Percentiles rank a stretch among this genome's conserved stretches.
phyloP scores from a whole-genome alignment of 805 yeast species.

The Saturnispora diversa region DNA sequence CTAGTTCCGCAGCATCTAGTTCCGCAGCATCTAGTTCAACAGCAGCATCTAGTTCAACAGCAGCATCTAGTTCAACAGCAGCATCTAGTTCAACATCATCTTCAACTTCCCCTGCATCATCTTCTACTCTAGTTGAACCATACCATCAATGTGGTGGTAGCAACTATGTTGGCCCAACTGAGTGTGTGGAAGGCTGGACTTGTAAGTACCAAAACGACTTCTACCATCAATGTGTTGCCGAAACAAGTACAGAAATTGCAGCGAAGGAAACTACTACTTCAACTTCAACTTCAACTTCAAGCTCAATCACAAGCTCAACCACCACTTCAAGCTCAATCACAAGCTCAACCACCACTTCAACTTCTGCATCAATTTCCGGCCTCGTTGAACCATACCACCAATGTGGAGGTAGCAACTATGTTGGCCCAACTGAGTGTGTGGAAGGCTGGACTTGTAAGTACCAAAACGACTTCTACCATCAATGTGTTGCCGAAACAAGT shows the following conservation, averaged over 20 bases:
- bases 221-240: constrained; percentile 19
- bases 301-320: not conserved
- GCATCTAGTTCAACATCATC: not conserved
- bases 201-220: constrained; percentile 21
- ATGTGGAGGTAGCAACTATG: constrained; percentile 6
- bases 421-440: constrained; percentile 19
- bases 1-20: constrained; percentile 4
- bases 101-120: not conserved
- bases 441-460: constrained; percentile 18
- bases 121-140: too few relatives aligned
- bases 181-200: constrained; percentile 19
- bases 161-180: constrained; percentile 17
- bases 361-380: not conserved
- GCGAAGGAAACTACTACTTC: not conserved
- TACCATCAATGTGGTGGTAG: constrained; percentile 28
- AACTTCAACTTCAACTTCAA: not conserved
- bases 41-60: too few relatives aligned
- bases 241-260: not conserved
- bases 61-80: not conserved
- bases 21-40: too few relatives aligned
- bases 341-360: not conserved
- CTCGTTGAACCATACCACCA: not conserved
- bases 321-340: not conserved
- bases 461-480: constrained; percentile 17
- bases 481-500: not conserved